phyloP scores from a whole-genome alignment of 768 basidiomycete genomes.

The Leccinum uliginosum region DNA sequence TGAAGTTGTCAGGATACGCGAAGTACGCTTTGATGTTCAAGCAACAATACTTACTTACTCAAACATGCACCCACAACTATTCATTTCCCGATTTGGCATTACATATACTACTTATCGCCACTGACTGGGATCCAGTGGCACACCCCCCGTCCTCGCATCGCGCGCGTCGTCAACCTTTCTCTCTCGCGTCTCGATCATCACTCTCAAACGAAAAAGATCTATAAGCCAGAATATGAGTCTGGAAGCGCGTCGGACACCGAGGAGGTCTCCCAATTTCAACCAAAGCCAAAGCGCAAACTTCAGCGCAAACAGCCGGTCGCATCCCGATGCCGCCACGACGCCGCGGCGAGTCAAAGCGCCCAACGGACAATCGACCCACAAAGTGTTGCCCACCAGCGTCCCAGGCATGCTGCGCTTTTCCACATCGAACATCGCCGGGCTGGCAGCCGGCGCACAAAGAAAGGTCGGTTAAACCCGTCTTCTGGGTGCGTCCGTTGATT shows the following conservation, averaged over 20 bases:
- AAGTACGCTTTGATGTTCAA: slow-evolving; percentile 5
- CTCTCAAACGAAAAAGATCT: slow-evolving; percentile 27
- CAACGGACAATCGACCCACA: slow-evolving; percentile 69
- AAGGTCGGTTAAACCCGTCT: slow-evolving; percentile 48
- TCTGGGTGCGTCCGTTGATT: no score
- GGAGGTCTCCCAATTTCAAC: slow-evolving; percentile 16
- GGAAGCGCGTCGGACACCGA: slow-evolving; percentile 30
- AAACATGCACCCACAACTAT: background rate
- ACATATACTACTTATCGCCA: background rate
- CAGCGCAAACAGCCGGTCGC: slow-evolving; percentile 24
- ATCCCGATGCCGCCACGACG: background rate
- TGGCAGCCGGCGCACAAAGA: slow-evolving; percentile 62
- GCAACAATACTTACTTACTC: background rate
- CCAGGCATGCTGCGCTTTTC: slow-evolving; percentile 51
- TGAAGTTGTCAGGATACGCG: background rate
- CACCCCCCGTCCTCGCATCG: background rate
- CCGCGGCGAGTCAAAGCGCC: slow-evolving; percentile 15
- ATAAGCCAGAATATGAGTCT: slow-evolving; percentile 33
- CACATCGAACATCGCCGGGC: slow-evolving; percentile 79
- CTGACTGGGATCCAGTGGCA: no score
- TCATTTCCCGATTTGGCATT: background rate
- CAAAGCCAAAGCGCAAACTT: slow-evolving; percentile 18
- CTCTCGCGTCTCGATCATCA: slow-evolving; percentile 13
- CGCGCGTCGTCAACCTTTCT: background rate
- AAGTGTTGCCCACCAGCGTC: slow-evolving; percentile 52